Base-by-base conservation (phyloP, 495 filamentous ascomycete genomes). In the Neurospora sp. region DNA sequence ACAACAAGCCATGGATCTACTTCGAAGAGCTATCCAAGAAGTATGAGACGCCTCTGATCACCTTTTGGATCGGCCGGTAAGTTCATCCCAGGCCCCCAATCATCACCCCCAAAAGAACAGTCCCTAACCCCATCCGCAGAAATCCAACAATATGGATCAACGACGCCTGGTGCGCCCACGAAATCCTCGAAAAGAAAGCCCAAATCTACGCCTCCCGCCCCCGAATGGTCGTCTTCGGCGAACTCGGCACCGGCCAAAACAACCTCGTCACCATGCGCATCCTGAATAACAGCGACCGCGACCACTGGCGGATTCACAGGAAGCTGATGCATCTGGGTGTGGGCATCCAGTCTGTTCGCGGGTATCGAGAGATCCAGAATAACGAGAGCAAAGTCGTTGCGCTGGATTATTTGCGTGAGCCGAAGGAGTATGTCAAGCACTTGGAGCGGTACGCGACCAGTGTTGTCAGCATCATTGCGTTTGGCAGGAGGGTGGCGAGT, bases 101-200 rank as follows among this genome's bases (percentile, higher is more conserved):
- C 66, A 5, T 42, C 40, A 42, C 3, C 2, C 62, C 9, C 18
- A 0, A 23, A 7, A 37, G 3, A 41, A 0, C 12, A 16, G 40
- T 42, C 14, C 40, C 69, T 71, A 2, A 73, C 70, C 1, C 2
- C 20, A 2, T 7, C 39, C 11, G 3, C 59, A 85, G 89, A 8
- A 89, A 87, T 69, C 89, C 89, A 0, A 90, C 88, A 0, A 83
- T 91, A 16, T 91, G 89, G 89, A 87, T 89, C 73, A 89, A 90
- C 77, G 88, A 91, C 75, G 88, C 88, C 0, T 89, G 88, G 88
- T 75, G 82, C 16, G 89, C 89, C 0, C 86, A 85, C 14, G 85
- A 86, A 46, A 78, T 87, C 5, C 82, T 90, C 42, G 88, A 90
- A 69, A 89, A 88, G 77, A 84, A 85, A 70, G 87, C 88, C 0